These are phyloP conservation scores for Cutaneotrichosporon mucoides DNA, from an alignment of 1,284 basidiomycete genomes.

Conservation along the genomic window DNA sequence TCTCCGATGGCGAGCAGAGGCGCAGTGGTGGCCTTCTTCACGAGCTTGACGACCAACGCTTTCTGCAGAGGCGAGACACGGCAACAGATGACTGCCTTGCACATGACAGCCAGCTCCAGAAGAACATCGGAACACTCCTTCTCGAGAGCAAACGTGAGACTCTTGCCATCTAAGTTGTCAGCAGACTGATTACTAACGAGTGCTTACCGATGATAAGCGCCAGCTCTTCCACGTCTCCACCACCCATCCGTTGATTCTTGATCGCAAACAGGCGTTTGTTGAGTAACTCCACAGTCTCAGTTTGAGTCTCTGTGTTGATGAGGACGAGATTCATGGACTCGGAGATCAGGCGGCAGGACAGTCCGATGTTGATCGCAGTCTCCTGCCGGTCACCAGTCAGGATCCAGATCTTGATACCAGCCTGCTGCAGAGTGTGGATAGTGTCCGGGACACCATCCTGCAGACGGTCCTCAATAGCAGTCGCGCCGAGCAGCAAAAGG, in stretches of 20 bases:
- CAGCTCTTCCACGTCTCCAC: conserved; percentile 82
- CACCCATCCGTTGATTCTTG: conserved; percentile 82
- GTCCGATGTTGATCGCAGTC: conserved; percentile 98
- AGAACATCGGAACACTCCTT: conserved; percentile 86
- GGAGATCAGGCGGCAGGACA: conserved; percentile 92
- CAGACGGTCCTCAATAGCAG: conserved; percentile 97
- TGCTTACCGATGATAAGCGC: conserved; percentile 84
- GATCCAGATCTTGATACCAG: conserved; percentile 99
- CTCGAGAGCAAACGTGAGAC: conserved; percentile 84
- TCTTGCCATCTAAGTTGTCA: conserved; percentile 74
- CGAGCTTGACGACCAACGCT: conserved; percentile 94
- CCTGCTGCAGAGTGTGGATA: conserved; percentile 94
- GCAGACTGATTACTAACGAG: background rate
- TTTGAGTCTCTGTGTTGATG: conserved; percentile 83
- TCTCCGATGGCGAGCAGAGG: conserved; percentile 87
- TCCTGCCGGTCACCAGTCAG: conserved; percentile 97
- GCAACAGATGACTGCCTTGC: conserved; percentile 57
- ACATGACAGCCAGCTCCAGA: conserved; percentile 91
- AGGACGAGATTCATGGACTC: conserved; percentile 98
- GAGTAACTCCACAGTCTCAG: conserved; percentile 82
- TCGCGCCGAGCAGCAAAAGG: conserved; percentile 86
- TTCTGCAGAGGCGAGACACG: conserved; percentile 98
- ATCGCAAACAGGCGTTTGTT: conserved; percentile 84
- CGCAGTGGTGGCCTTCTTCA: conserved; percentile 91
- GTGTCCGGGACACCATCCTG: conserved; percentile 98